A percentile compares a stretch with the other conserved stretches of the same genome.
Conservation (phyloP, 805 yeast genomes). For the Tetrapisispora nanseiensis region DNA sequence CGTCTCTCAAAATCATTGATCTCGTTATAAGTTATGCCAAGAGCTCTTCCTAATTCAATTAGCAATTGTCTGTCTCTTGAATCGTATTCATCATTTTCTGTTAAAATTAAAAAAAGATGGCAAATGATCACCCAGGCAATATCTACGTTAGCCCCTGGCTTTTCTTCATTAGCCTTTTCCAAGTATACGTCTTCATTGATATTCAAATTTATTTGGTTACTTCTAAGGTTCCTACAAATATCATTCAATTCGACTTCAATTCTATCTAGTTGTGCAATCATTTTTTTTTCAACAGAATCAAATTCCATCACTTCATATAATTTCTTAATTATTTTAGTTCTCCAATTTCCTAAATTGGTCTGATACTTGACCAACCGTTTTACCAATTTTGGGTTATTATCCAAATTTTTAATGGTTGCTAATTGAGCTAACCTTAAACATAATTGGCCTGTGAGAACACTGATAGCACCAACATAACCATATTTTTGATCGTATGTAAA, state of each 20-base stretch:
- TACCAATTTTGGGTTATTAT: constrained; percentile 39
- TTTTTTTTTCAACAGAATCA: constrained; percentile 60
- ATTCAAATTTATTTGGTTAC: not conserved
- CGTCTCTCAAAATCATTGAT: constrained; percentile 86
- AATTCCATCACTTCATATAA: constrained; percentile 77
- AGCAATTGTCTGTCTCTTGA: constrained; percentile 79
- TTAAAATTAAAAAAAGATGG: constrained; percentile 69
- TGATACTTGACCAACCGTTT: constrained; percentile 57
- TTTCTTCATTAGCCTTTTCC: not conserved
- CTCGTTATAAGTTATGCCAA: constrained; percentile 56
- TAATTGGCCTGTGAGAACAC: constrained; percentile 67
- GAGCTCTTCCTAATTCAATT: constrained; percentile 49
- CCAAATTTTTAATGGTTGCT: constrained; percentile 40
- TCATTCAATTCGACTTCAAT: constrained; percentile 42
- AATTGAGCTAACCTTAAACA: constrained; percentile 66
- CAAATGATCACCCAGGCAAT: constrained; percentile 90
- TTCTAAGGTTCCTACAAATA: not conserved
- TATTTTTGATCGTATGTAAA: constrained; percentile 76
- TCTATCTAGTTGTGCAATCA: constrained; percentile 69
- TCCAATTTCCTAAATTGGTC: constrained; percentile 78
- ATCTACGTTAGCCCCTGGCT: constrained; percentile 39
- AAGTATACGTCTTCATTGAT: not conserved
- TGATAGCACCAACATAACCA: constrained; percentile 82
- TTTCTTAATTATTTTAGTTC: constrained; percentile 58
- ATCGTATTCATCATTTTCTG: constrained; percentile 82